Evolutionary conservation across 208 protist species (phyloP).

Genomic region (Crithidia sp.): DNA sequence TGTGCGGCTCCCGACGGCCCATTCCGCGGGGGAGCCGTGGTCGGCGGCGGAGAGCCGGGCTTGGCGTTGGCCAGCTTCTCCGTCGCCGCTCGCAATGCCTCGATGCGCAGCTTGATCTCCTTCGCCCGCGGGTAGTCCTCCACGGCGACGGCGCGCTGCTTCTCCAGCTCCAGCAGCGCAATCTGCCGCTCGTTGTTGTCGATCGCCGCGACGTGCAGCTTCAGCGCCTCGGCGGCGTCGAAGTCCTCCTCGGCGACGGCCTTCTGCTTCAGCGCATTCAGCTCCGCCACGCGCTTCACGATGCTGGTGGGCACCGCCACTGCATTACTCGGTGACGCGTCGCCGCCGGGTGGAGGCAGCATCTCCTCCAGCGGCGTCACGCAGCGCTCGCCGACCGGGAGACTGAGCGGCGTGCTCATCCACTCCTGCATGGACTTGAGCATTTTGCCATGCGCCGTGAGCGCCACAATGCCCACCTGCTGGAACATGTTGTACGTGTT

Average conservation of each 20-base stretch:
- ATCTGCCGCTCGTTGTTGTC: conserved; percentile 53
- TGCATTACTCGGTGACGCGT: conserved; percentile 25
- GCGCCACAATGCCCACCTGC: conserved; percentile 85
- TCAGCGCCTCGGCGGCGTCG: conserved; percentile 78
- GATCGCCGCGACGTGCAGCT: conserved; percentile 60
- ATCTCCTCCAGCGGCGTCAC: conserved; percentile 83
- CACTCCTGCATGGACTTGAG: conserved; percentile 44
- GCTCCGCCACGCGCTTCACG: conserved; percentile 23
- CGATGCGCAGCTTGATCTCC: conserved; percentile 79
- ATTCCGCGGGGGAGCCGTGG: not conserved
- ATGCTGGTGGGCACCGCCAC: conserved; percentile 35
- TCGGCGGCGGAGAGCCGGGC: not conserved
- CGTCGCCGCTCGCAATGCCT: conserved; percentile 36
- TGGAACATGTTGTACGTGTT: conserved; percentile 88
- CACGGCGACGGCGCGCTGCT: conserved; percentile 60
- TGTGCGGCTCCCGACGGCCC: not conserved
- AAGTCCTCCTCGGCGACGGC: conserved; percentile 90
- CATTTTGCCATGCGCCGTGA: conserved; percentile 74
- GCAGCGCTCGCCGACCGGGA: conserved; percentile 58
- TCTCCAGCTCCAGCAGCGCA: conserved; percentile 65
- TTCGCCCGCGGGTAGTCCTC: conserved; percentile 89
- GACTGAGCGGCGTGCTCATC: conserved; percentile 28
- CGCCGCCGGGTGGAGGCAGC: conserved; percentile 47
- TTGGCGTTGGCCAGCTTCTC: conserved; percentile 7
- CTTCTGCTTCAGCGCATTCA: conserved; percentile 65